Base-by-base conservation (phyloP, 1,284 basidiomycete species). In the Ustilago esculenta region DNA sequence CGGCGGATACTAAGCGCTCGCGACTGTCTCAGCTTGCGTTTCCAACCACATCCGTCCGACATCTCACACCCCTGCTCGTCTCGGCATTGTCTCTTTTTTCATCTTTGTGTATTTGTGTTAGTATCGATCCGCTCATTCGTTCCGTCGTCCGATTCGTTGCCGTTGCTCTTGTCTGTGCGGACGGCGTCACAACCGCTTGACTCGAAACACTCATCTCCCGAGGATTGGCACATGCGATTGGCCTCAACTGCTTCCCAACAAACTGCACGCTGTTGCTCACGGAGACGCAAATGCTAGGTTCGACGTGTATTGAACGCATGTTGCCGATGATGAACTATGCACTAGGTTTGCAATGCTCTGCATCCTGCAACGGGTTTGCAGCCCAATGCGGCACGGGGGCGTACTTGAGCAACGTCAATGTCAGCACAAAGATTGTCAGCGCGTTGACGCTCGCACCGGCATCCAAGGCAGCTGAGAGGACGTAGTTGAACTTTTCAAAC, bases 391-490 rank as follows among this genome's bases (percentile, higher is more conserved):
- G 72, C 14, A 72, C 51, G 3, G 68, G 63, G 2, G 60, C 57
- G 29, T 54, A 67, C 50, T 76, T 76, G 42, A 82, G 72, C 30
- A 82, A 7, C 9, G 76, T 70, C 29, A 82, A 37, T 18, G 72
- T 75, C 23, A 82, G 46, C 29, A 85, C 33, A 64, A 85, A 86
- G 14, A 85, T 83, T 5, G 72, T 68, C 51, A 86, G 59, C 7
- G 85, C 85, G 48, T 84, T 85, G 46, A 86, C 57, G 20, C 55
- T 61, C n/a, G 55, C 42, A 18, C 68, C 85, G 0, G 85, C 84
- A 70, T 85, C 85, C 39, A 86, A 73, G 0, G 84, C 85, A 1
- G 85, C 84, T 15, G 81, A 82, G 14, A 80, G 55, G 15, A 77
- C 71, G 41, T 77, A 76, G 42, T 75, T 76, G 66, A 74, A 79